phyloP scores from a whole-genome alignment of 1,139 yeast genomes.

The Pneumocystis carinii region DNA sequence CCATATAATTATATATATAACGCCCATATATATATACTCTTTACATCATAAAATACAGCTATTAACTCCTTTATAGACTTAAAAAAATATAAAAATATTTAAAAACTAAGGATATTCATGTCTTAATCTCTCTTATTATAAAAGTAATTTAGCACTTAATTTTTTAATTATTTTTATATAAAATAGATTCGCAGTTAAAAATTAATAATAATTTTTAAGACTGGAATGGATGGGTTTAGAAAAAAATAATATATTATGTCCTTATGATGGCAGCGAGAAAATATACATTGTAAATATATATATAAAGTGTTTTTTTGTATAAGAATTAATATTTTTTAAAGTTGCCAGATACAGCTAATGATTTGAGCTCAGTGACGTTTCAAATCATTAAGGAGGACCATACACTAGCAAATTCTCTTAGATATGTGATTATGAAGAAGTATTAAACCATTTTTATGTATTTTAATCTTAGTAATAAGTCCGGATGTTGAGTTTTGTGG shows the following conservation, averaged over 20 bases:
- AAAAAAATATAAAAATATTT: no score
- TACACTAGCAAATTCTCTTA: conserved; percentile 81
- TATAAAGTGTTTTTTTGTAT: not conserved
- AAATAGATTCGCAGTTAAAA: not conserved
- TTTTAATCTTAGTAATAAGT: conserved; percentile 17
- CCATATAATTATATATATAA: no score
- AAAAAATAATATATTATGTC: not conserved
- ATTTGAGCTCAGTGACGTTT: conserved; percentile 89
- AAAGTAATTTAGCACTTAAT: no score
- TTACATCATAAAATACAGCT: no score
- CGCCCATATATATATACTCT: no score
- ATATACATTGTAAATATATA: not conserved
- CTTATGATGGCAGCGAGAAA: not conserved
- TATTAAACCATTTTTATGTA: conserved; percentile 15
- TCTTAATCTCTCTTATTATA: no score
- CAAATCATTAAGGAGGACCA: conserved; percentile 89
- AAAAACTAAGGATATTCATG: no score
- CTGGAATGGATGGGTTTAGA: not conserved
- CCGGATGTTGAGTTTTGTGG: conserved; percentile 98
- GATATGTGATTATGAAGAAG: conserved; percentile 91
- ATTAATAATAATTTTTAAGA: not conserved
- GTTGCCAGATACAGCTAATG: conserved; percentile 87
- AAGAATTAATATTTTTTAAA: conserved; percentile 9
- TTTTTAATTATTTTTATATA: no score
- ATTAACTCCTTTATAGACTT: no score